A percentile compares a stretch with the other conserved stretches of the same genome.
Conservation (phyloP, 768 basidiomycete genomes). For the Calocybe cyanea region DNA sequence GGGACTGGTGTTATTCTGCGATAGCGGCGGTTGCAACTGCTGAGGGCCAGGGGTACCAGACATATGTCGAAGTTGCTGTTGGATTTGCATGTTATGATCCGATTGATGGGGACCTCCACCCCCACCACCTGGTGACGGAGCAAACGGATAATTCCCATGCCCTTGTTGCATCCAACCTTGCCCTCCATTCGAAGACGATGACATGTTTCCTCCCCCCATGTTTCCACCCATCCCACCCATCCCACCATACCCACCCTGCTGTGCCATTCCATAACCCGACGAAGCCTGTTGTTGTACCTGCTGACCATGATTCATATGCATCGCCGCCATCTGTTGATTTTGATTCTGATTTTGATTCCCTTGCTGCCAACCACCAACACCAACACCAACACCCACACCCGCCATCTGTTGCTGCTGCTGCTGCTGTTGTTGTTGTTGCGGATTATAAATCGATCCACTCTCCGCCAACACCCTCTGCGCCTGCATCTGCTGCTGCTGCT, state of each 20-base stretch:
- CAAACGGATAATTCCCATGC: slow-evolving; percentile 34
- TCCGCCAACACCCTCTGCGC: slow-evolving; percentile 33
- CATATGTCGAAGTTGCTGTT: slow-evolving; percentile 47
- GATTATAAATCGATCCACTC: slow-evolving; percentile 32
- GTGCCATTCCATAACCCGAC: slow-evolving; percentile 12
- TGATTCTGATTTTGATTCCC: slow-evolving; percentile 25
- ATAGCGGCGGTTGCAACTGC: slow-evolving; percentile 28
- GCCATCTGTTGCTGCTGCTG: slow-evolving; percentile 11
- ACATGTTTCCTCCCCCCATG: slow-evolving; percentile 17
- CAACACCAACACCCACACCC: slow-evolving; percentile 9
- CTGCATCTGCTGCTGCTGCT: slow-evolving; percentile 34
- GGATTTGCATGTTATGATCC: slow-evolving; percentile 24
- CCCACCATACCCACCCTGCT: slow-evolving; percentile 21
- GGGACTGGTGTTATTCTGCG: slow-evolving; percentile 26
- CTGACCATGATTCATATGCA: slow-evolving; percentile 20
- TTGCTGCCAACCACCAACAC: no score
- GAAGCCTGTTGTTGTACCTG: slow-evolving; percentile 20
- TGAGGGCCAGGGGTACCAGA: slow-evolving; percentile 47
- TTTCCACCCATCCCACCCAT: slow-evolving; percentile 14
- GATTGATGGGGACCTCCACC: slow-evolving; percentile 19
- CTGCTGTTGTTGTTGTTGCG: slow-evolving; percentile 15
- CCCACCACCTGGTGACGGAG: slow-evolving; percentile 29
- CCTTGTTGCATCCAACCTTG: slow-evolving; percentile 24
- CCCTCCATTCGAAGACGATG: slow-evolving; percentile 29
- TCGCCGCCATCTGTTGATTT: slow-evolving; percentile 25